Evolutionary conservation across 73 alveolate species (phyloP).

Genomic region (Paramecium primaurelia): DNA sequence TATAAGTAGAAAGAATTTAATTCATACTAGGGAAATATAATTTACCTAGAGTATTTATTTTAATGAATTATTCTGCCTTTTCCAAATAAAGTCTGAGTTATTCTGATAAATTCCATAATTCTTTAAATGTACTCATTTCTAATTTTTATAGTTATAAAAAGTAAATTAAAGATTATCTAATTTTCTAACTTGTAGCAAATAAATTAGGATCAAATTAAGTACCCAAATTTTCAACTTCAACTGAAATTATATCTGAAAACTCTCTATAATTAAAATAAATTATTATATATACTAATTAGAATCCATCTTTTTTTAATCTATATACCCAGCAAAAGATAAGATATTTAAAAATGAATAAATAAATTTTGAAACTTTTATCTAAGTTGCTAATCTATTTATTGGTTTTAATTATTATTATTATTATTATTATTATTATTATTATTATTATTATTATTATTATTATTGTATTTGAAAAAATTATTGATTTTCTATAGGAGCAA

Average conservation of each 20-base stretch:
- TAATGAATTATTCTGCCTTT: not conserved
- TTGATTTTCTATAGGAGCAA: too few species aligned
- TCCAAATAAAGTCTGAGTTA: not conserved
- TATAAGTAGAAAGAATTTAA: not conserved
- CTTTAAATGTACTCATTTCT: not conserved
- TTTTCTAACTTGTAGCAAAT: not conserved
- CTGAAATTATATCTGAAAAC: not conserved
- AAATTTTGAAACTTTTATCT: not conserved
- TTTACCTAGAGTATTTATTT: not conserved
- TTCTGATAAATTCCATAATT: not conserved
- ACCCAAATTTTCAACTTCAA: not conserved
- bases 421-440: too few species aligned
- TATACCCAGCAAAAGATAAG: not conserved
- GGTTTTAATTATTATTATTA: too few species aligned
- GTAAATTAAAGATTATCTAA: not conserved
- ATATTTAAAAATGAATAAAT: not conserved
- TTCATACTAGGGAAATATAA: not conserved
- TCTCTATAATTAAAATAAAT: not conserved
- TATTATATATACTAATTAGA: not conserved
- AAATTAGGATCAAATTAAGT: not conserved
- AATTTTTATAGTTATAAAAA: not conserved
- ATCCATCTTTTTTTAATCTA: not conserved
- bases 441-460: too few species aligned
- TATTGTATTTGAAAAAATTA: too few species aligned
- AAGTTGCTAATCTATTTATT: not conserved